phyloP scores from a whole-genome alignment of 441 rosid species.

The Daphne laureola region DNA sequence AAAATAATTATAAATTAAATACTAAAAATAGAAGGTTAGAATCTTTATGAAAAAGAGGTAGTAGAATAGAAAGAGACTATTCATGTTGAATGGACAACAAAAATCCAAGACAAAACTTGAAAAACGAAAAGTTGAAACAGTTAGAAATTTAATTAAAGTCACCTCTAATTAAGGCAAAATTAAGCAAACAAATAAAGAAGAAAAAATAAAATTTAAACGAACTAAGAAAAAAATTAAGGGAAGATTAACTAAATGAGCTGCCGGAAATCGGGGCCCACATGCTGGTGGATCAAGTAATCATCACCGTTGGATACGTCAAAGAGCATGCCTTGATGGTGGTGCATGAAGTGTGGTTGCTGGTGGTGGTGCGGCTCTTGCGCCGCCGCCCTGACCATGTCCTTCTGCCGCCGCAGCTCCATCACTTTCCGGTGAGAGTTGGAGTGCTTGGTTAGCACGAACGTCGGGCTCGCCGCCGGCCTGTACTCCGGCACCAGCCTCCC shows the following conservation, averaged over 20 bases:
- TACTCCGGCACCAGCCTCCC: slow-evolving; percentile 86
- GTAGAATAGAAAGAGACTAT: not conserved
- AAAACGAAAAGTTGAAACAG: not conserved
- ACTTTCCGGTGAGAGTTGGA: slow-evolving; percentile 92
- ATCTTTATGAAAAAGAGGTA: too few relatives aligned
- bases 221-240: slow-evolving; percentile 9
- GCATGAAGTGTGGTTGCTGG: slow-evolving; percentile 22
- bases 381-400: slow-evolving; percentile 41
- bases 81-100: slow-evolving; percentile 1
- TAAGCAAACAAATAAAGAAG: slow-evolving; percentile 8
- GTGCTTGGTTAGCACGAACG: slow-evolving; percentile 71
- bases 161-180: slow-evolving; percentile 4
- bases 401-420: slow-evolving; percentile 80
- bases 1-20: too few relatives aligned
- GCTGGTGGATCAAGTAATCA: slow-evolving; percentile 60
- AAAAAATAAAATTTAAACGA: slow-evolving; percentile 23
- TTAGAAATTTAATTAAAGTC: slow-evolving; percentile 15
- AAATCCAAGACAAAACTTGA: not conserved
- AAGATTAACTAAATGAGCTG: slow-evolving; percentile 43
- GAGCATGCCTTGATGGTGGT: slow-evolving; percentile 41
- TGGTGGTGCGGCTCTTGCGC: slow-evolving; percentile 37
- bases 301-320: slow-evolving; percentile 59
- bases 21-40: too few relatives aligned
- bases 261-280: slow-evolving; percentile 61
- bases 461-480: slow-evolving; percentile 86